phyloP scores from a whole-genome alignment of 768 basidiomycete genomes.

The Tulasnella sp. region DNA sequence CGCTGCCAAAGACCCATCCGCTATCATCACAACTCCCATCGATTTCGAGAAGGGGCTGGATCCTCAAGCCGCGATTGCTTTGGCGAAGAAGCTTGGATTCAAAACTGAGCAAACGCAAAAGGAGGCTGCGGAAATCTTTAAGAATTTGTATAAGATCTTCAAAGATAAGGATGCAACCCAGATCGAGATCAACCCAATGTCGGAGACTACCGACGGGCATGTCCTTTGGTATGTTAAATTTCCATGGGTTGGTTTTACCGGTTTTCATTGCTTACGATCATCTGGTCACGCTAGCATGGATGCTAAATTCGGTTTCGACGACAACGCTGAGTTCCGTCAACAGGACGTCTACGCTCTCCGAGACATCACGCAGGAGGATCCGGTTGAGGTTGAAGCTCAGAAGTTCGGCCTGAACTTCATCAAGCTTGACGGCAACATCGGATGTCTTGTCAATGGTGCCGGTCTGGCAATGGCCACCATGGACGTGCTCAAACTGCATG shows the following conservation, averaged over 20 bases:
- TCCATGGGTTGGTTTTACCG: neutral
- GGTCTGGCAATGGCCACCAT: conserved; percentile 99
- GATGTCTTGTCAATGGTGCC: conserved; percentile 96
- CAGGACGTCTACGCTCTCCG: conserved; percentile 78
- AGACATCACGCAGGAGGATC: conserved; percentile 90
- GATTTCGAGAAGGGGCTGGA: conserved; percentile 73
- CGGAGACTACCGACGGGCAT: conserved; percentile 78
- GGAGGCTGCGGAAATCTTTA: conserved; percentile 88
- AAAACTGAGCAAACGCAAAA: conserved; percentile 55
- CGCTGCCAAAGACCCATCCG: conserved; percentile 84
- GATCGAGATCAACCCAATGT: conserved; percentile 98
- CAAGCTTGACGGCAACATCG: conserved; percentile 94
- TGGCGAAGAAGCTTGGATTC: conserved; percentile 91
- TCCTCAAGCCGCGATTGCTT: conserved; percentile 53
- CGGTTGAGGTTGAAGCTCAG: conserved; percentile 96
- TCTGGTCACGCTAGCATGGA: conserved; percentile 65
- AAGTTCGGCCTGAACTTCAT: conserved; percentile 96
- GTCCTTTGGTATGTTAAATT: conserved; percentile 69
- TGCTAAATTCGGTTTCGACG: conserved; percentile 99
- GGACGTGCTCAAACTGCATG: conserved; percentile 96
- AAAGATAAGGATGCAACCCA: conserved; percentile 99
- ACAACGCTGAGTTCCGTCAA: conserved; percentile 98
- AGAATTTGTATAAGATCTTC: conserved; percentile 91
- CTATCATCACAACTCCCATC: conserved; percentile 93
- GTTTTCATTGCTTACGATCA: neutral